Evolutionary conservation across 345 rosid genomes (phyloP), one percentile per base, ranked within the genome.

Genomic region (Populus simonii): DNA sequence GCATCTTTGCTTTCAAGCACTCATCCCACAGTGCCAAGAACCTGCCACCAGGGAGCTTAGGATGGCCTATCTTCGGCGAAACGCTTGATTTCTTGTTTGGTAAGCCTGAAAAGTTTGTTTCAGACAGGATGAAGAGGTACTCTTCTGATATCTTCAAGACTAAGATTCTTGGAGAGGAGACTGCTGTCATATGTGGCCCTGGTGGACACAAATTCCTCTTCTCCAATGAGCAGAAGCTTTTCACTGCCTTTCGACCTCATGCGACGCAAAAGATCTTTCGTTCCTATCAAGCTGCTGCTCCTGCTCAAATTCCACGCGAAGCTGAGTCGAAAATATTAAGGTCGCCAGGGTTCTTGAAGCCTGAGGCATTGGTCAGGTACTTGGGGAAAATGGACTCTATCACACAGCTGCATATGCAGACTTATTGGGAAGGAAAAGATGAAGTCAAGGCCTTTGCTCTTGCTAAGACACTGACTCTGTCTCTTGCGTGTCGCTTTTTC

Each of bases 31-130:
- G 33, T 8, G 29, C 47, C 62, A 73, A 77, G 67, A 81, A 82
- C 25, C 89, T 89, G 22, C 92, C 92, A 5, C 92, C 92, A 1
- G 92, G 92, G 3, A 88, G 87, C 86, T 76, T 85, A 20, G 92
- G 92, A n/a, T 89, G 88, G 89, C 90, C 92, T 6, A 7, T 88
- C 31, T 43, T 89, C 0, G 90, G 92, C 0, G 90, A 89, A 77
- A 82, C 89, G 0, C 1, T 89, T 0, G 83, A 81, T 15, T 89
- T 89, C 82, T 65, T 86, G 78, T 87, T 82, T 71, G 89, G 84
- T 20, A 88, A 79, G 72, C 89, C 90, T 0, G 90, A 89, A 25
- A 82, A 80, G 65, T 89, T 87, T 47, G 90, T 87, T 8, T 80
- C 83, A 35, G 72, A 82, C 33, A 66, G 92, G 77, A 89, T 87